Evolutionary conservation across 2,329 filamentous ascomycete species (phyloP).

Genomic region (Purpureocillium lavendulum): DNA sequence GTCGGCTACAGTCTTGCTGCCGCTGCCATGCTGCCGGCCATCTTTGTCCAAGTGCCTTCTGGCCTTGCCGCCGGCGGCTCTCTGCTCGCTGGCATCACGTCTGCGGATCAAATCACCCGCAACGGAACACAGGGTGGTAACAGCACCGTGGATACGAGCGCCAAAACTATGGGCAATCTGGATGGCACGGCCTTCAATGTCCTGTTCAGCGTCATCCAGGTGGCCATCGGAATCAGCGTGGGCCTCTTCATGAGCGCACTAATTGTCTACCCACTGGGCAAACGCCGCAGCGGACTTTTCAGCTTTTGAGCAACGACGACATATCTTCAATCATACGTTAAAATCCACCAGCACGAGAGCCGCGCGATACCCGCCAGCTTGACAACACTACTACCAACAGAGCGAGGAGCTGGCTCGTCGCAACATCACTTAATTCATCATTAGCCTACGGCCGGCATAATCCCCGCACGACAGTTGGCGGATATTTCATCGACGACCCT

Average conservation of each 20-base stretch:
- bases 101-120: slow-evolving; percentile 44
- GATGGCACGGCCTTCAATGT: slow-evolving; percentile 44
- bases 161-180: slow-evolving; percentile 17
- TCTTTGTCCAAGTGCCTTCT: slow-evolving; percentile 64
- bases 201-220: slow-evolving; percentile 49
- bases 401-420: too few species aligned
- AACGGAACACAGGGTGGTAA: slow-evolving; percentile 17
- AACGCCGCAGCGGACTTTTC: slow-evolving; percentile 48
- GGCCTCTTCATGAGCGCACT: slow-evolving; percentile 49
- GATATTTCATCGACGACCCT: too few species aligned
- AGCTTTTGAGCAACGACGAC: slow-evolving; percentile 30
- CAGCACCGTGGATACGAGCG: background rate
- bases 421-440: too few species aligned
- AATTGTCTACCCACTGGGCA: slow-evolving; percentile 48
- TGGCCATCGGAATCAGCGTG: slow-evolving; percentile 54
- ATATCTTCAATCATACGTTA: background rate
- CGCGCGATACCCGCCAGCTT: too few species aligned
- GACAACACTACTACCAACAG: too few species aligned
- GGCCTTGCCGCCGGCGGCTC: slow-evolving; percentile 54
- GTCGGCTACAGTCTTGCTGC: slow-evolving; percentile 72
- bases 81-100: slow-evolving; percentile 47
- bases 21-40: slow-evolving; percentile 76
- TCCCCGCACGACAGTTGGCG: too few species aligned
- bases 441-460: too few species aligned
- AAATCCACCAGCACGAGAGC: too few species aligned